Conservation (phyloP, 108 stramenopile genomes). For the Phaeodactylum tricornutum region DNA sequence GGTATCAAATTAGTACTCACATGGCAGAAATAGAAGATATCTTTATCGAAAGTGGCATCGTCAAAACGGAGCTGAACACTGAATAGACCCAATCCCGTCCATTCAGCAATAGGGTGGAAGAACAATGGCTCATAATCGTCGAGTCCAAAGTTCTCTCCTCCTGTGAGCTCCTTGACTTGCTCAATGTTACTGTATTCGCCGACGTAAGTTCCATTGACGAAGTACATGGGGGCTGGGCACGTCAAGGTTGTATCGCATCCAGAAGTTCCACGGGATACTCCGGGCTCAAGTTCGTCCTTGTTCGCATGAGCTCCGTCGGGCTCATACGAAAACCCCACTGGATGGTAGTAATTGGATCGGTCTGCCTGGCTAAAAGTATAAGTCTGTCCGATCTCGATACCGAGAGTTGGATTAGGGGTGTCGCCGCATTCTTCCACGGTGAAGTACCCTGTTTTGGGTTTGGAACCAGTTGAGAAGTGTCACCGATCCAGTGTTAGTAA, state of each 20-base stretch:
- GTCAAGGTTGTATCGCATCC: conserved; percentile 21
- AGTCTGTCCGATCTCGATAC: conserved; percentile 53
- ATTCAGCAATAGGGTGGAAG: conserved; percentile 59
- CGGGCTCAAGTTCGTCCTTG: conserved; percentile 75
- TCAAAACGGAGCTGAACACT: conserved; percentile 48
- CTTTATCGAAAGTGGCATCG: conserved; percentile 30
- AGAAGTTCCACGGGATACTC: conserved; percentile 11
- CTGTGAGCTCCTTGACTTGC: conserved; percentile 7
- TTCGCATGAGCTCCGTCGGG: conserved; percentile 83
- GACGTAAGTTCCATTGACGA: conserved; percentile 42
- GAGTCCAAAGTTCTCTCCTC: conserved; percentile 59
- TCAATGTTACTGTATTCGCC: conserved; percentile 42
- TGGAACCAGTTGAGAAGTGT: not conserved
- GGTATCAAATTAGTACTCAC: conserved; percentile 22
- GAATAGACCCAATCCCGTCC: conserved; percentile 51
- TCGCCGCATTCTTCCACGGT: conserved; percentile 70
- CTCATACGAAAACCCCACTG: conserved; percentile 81
- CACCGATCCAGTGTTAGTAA: no score
- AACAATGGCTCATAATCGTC: conserved; percentile 79
- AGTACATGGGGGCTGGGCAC: conserved; percentile 81
- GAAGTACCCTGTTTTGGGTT: conserved; percentile 48
- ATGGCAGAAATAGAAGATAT: conserved; percentile 92
- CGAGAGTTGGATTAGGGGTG: conserved; percentile 60
- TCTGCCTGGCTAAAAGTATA: conserved; percentile 65
- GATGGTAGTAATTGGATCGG: conserved; percentile 38